Percentiles rank a stretch among this genome's conserved stretches.
Conservation (phyloP, 805 yeast species). For the Yarrowia sp. region DNA sequence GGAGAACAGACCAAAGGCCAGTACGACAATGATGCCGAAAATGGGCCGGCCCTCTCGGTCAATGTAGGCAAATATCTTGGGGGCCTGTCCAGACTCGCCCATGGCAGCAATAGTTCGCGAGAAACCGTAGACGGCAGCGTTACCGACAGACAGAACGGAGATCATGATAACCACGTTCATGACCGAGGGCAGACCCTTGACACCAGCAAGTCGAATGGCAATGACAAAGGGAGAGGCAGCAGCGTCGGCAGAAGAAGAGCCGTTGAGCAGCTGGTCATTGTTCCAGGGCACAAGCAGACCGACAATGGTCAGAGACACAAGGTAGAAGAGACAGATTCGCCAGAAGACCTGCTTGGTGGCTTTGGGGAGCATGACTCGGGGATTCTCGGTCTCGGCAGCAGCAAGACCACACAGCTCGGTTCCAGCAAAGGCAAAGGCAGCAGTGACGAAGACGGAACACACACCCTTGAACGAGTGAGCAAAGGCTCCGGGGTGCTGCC, state of each 20-base stretch:
- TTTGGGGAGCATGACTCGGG: constrained; percentile 68
- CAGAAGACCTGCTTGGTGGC: constrained; percentile 83
- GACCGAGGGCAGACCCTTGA: constrained; percentile 69
- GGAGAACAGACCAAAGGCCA: constrained; percentile 58
- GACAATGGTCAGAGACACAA: constrained; percentile 60
- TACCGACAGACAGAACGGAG: constrained; percentile 74
- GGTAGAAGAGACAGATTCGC: constrained; percentile 75
- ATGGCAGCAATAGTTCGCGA: constrained; percentile 71
- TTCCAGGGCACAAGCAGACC: constrained; percentile 72
- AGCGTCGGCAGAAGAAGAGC: constrained; percentile 68
- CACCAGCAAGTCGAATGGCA: constrained; percentile 68
- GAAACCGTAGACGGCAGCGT: constrained; percentile 70
- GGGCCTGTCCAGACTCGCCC: constrained; percentile 69
- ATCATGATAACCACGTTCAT: constrained; percentile 73
- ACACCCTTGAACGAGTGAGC: constrained; percentile 72
- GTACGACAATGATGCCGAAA: constrained; percentile 59
- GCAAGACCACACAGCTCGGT: constrained; percentile 75
- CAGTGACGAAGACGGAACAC: constrained; percentile 69
- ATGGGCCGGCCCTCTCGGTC: constrained; percentile 77
- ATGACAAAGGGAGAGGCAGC: constrained; percentile 75
- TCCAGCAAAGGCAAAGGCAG: constrained; percentile 80
- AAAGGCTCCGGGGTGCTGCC: constrained; percentile 62
- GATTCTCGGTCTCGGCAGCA: constrained; percentile 76
- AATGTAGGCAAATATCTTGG: constrained; percentile 63
- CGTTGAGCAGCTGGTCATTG: constrained; percentile 56